Base-by-base conservation (phyloP, 768 basidiomycete genomes). In the Tylopilus intermedius region DNA sequence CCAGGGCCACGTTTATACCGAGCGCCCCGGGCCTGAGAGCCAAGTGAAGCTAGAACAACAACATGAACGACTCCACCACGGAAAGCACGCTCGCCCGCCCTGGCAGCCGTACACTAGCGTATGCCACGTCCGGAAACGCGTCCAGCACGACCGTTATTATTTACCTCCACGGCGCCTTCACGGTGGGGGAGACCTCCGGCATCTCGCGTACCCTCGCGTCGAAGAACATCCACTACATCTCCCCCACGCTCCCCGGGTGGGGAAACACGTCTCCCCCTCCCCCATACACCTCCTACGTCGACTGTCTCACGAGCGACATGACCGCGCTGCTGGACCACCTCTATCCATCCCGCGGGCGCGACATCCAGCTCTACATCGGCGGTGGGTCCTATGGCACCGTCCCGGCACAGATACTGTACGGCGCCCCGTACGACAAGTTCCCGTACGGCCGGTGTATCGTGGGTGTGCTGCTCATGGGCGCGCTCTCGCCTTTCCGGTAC, bases 171-270 rank as follows among this genome's bases (percentile, higher is more conserved):
- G 80, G 80, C n/a, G 70, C 70, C 4, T 80, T 83, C 62, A 66
- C 71, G 37, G 59, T 81, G n/a, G 82, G 80, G 5, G 68, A 72
- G 32, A 75, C 76, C 5, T 65, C 70, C 30, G 3, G 57, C 53
- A 57, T 68, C 6, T 70, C 74, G 3, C 68, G 64, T 14, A 58
- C 65, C 29, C 58, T 80, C 51, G 32, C 69, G 10, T 33, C 33
- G 1, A 33, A 33, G 33, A 14, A 33, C 33, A 63, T 78, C 4
- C 80, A 79, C 58, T 67, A 68, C 50, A 61, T 84, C 40, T 70
- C 74, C 9, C 80, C 80, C 3, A 78, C 81, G 10, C 74, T 83
- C 30, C 77, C 79, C 22, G 82, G 80, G 1, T 83, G 82, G 80
- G 81, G 81, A 5, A 71, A 71, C 45, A 1, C 62, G 72, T 5